Conservation (phyloP, 1,284 basidiomycete species). For the Ceratorhiza oryzae-sativae region DNA sequence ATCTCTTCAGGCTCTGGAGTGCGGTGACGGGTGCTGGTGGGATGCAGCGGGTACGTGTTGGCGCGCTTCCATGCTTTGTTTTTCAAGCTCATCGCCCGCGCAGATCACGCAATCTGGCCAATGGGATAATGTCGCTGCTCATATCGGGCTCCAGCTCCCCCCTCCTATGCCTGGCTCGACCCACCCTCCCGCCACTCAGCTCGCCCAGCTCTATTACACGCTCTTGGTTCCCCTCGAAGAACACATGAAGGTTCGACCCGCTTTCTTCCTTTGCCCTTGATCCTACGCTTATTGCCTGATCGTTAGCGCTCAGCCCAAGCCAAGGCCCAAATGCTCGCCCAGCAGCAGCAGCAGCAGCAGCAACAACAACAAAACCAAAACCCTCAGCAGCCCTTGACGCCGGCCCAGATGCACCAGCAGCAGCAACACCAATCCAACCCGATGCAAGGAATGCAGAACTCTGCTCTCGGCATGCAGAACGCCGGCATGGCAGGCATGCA, state of each 20-base stretch:
- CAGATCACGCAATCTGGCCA: constrained; percentile 17
- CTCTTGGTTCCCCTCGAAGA: constrained; percentile 21
- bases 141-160: constrained; percentile 20
- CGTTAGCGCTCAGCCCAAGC: constrained; percentile 23
- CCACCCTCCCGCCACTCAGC: constrained; percentile 13
- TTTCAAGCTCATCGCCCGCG: not conserved
- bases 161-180: constrained; percentile 13
- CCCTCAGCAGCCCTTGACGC: not conserved
- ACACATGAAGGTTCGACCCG: constrained; percentile 24
- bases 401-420: constrained; percentile 31
- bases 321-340: constrained; percentile 30
- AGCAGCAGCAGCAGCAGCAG: constrained; percentile 18
- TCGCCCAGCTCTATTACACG: constrained; percentile 26
- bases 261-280: not conserved
- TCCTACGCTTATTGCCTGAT: not conserved
- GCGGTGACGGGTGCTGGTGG: constrained; percentile 22
- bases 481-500: not conserved
- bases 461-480: not conserved
- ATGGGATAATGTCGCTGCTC: constrained; percentile 20
- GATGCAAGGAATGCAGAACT: not conserved
- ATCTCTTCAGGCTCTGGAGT: constrained; percentile 32
- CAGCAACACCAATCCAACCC: not conserved
- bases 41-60: constrained; percentile 15
- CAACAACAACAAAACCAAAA: constrained; percentile 22
- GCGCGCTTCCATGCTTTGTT: not conserved